Conservation (phyloP, 1,284 basidiomycete species). For the Cystobasidium sp. region DNA sequence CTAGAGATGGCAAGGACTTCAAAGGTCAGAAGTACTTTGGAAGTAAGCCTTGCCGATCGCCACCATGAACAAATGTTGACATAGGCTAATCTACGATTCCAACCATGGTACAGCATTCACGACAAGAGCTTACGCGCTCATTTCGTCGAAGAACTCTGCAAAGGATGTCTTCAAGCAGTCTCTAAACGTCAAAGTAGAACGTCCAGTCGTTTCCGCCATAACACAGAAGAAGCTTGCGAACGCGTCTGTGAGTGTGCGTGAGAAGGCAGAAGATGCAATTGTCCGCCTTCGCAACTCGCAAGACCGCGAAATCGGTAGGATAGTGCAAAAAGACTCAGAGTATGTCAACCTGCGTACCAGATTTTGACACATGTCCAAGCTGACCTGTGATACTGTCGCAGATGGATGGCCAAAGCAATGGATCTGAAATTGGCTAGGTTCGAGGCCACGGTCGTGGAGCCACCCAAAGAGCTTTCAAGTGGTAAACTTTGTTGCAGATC, state of each 20-base stretch:
- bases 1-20: slow-evolving; percentile 37
- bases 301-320: slow-evolving; percentile 37
- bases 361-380: neutral
- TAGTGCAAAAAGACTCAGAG: slow-evolving; percentile 31
- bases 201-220: slow-evolving; percentile 28
- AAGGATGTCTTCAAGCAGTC: slow-evolving; percentile 42
- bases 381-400: neutral
- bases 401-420: slow-evolving; percentile 40
- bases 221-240: slow-evolving; percentile 36
- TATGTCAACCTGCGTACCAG: neutral
- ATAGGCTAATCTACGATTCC: neutral
- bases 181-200: slow-evolving; percentile 21
- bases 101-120: slow-evolving; percentile 16
- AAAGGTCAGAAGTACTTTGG: slow-evolving; percentile 35
- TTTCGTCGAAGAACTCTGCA: slow-evolving; percentile 23
- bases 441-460: slow-evolving; percentile 17
- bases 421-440: slow-evolving; percentile 34
- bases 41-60: slow-evolving; percentile 17
- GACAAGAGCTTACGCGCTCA: slow-evolving; percentile 20
- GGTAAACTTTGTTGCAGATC: neutral
- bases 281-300: slow-evolving; percentile 37
- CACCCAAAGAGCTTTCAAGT: slow-evolving; percentile 22
- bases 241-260: slow-evolving; percentile 7
- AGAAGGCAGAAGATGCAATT: slow-evolving; percentile 31
- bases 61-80: neutral